Evolutionary conservation across 805 yeast species (phyloP).

Genomic region (Starmerella bombicola): DNA sequence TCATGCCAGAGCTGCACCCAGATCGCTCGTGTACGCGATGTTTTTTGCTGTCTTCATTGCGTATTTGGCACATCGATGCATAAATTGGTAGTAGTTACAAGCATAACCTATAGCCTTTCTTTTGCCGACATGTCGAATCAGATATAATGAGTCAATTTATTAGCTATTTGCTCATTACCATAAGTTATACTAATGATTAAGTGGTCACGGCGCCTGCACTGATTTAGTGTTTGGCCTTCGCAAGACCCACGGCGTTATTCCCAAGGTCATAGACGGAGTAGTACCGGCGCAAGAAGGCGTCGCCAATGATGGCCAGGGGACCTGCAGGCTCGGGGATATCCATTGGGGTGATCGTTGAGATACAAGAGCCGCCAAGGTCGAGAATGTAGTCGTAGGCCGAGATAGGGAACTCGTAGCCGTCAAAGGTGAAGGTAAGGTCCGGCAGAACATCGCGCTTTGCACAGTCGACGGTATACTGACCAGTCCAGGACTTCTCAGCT

Average conservation of each 20-base stretch:
- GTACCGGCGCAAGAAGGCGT: constrained; percentile 89
- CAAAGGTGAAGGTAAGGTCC: constrained; percentile 79
- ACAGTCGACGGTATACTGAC: constrained; percentile 92
- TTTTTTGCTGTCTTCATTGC: too few relatives aligned
- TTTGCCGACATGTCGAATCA: too few relatives aligned
- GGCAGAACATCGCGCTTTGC: constrained; percentile 72
- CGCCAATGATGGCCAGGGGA: constrained; percentile 92
- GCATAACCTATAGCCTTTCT: too few relatives aligned
- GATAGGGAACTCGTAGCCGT: constrained; percentile 84
- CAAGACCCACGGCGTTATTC: constrained; percentile 88
- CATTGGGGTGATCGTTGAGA: constrained; percentile 93
- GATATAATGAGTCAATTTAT: too few relatives aligned
- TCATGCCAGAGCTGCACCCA: too few relatives aligned
- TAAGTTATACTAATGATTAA: too few relatives aligned
- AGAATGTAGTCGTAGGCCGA: constrained; percentile 83
- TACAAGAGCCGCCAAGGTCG: constrained; percentile 90
- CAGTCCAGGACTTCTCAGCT: constrained; percentile 94
- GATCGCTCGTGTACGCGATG: too few relatives aligned
- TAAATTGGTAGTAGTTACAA: too few relatives aligned
- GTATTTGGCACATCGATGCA: too few relatives aligned
- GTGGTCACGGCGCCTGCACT: too few relatives aligned
- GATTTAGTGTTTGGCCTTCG: constrained; percentile 44
- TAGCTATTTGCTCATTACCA: too few relatives aligned
- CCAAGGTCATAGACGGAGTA: constrained; percentile 89
- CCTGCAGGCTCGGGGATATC: constrained; percentile 97